phyloP scores from a whole-genome alignment of 83 land plant genomes.

The Picea abies region DNA sequence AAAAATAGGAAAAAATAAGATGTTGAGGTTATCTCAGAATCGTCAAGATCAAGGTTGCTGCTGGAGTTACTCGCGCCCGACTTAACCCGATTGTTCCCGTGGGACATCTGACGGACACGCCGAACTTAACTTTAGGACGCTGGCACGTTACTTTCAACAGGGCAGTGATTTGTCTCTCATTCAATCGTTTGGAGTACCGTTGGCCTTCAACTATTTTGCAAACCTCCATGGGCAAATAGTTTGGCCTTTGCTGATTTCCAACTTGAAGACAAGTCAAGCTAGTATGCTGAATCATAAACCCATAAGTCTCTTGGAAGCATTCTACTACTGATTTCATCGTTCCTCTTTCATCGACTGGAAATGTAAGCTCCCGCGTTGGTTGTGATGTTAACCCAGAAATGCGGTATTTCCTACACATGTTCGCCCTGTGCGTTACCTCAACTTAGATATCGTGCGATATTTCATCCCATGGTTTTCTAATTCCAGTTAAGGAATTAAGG shows the following conservation, averaged over 20 bases:
- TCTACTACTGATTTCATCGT: constrained; percentile 81
- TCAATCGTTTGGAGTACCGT: constrained; percentile 72
- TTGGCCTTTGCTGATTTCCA: constrained; percentile 77
- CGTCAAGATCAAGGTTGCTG: too few relatives aligned
- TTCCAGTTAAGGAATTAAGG: too few relatives aligned
- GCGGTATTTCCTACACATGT: constrained; percentile 87
- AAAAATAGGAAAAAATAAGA: too few relatives aligned
- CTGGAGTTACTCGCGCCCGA: too few relatives aligned
- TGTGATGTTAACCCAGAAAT: constrained; percentile 90
- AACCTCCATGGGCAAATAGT: constrained; percentile 90
- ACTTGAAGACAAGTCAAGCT: constrained; percentile 75
- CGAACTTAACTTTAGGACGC: constrained; percentile 40
- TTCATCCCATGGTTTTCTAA: too few relatives aligned
- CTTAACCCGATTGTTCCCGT: too few relatives aligned
- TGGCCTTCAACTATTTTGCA: constrained; percentile 94
- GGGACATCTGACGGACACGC: too few relatives aligned
- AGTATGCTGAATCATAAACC: constrained; percentile 58
- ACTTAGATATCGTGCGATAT: constrained; percentile 23
- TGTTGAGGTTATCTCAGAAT: too few relatives aligned
- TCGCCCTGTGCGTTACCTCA: constrained; percentile 94
- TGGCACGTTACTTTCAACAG: constrained; percentile 79
- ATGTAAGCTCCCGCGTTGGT: constrained; percentile 87
- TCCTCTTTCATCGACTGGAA: constrained; percentile 76
- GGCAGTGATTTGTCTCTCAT: constrained; percentile 75
- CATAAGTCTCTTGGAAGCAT: constrained; percentile 85